Base-by-base conservation (phyloP, 495 filamentous ascomycete species). In the Tricharina praecox region DNA sequence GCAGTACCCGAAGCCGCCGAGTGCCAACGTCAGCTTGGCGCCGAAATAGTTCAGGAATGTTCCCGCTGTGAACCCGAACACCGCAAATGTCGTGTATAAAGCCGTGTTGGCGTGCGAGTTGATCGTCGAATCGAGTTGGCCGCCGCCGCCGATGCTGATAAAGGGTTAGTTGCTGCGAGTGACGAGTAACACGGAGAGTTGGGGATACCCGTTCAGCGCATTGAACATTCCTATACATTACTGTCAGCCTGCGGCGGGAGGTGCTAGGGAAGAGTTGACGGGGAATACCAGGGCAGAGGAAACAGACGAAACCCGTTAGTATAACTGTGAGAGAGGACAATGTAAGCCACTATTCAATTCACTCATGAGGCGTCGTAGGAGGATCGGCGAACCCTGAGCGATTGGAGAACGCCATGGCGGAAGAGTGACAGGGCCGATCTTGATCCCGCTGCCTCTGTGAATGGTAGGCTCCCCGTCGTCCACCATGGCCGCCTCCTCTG, bases 61-160 rank as follows among this genome's bases (percentile, higher is more conserved):
- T 38, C 85, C 85, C 20, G 83, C 84, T 55, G 85, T 82, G 70
- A 93, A 93, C 43, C 78, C 85, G 48, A 90, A 79, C 9, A 90
- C 75, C 35, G 82, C 78, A 53, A 93, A 93, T 26, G 83, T 85
- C 35, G 78, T 76, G 64, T 92, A 87, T 13, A 86, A 62, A 7
- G 82, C 82, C 3, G 75, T 78, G 57, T 70, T 75, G 51, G 83
- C 75, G 54, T 82, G 73, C 56, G 80, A 74, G 53, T 77, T 74
- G 47, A 81, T 75, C 16, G 63, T 66, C 0, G 67, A 37, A 53
- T 84, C 71, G 45, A 78, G 56, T 61, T 76, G 76, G 28, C 85
- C 85, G 65, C 68, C 81, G 42, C 76, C 85, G 53, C 85, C 85
- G 21, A 90, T 69, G 53, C 81, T 53, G 36, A 9, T 2, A 3